A percentile compares a stretch with the other conserved stretches of the same genome.
phyloP scores from a whole-genome alignment of 140 eudicot genomes.

The Bidens hawaiensis region DNA sequence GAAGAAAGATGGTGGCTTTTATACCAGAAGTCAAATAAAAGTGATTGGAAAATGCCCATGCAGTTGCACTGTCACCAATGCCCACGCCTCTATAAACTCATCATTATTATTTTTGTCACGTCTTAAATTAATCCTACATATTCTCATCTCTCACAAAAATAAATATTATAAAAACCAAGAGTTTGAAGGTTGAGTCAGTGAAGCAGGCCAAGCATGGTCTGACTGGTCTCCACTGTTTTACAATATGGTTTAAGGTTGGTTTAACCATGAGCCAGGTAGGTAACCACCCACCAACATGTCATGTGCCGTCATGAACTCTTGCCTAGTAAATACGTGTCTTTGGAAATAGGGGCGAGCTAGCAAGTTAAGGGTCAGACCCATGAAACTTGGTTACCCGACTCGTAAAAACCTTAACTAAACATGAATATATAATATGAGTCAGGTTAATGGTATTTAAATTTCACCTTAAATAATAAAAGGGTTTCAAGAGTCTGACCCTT shows the following conservation, averaged over 20 bases:
- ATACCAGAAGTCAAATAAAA: constrained; percentile 8
- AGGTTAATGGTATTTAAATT: too few species aligned
- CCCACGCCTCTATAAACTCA: constrained; percentile 29
- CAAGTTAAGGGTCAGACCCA: too few species aligned
- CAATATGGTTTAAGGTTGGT: constrained; percentile 14
- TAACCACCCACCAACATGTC: background rate
- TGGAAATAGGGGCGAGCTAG: too few species aligned
- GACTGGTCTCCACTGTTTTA: constrained; percentile 19
- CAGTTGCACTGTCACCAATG: constrained; percentile 27
- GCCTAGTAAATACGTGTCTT: too few species aligned
- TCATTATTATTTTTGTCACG: constrained; percentile 16
- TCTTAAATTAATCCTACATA: background rate
- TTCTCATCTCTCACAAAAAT: background rate
- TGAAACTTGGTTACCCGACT: too few species aligned
- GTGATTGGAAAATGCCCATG: constrained; percentile 27
- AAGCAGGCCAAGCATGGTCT: constrained; percentile 20
- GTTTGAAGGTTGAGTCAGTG: constrained; percentile 12
- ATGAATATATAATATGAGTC: too few species aligned
- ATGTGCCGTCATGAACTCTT: background rate
- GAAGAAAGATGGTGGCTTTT: constrained; percentile 4
- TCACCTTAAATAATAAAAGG: too few species aligned
- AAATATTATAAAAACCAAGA: background rate
- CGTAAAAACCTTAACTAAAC: too few species aligned
- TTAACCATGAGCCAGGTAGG: constrained; percentile 5
- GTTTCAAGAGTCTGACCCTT: too few species aligned